Base-by-base conservation (phyloP, 2,329 filamentous ascomycete genomes). In the Chaetomium strumarium region DNA sequence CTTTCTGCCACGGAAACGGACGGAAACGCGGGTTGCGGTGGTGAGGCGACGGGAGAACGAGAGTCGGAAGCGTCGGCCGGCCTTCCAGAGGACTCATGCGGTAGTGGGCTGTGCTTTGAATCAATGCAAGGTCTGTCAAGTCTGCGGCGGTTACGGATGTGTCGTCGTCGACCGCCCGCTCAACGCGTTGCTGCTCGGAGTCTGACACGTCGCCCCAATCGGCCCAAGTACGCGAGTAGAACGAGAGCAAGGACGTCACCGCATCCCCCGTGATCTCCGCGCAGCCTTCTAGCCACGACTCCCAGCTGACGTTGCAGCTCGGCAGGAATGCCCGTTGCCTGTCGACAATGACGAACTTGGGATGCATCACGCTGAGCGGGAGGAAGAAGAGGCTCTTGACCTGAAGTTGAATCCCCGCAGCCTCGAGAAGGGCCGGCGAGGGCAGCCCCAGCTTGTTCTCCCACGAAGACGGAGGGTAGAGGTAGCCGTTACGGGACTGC, bases 311-410 rank as follows among this genome's bases (percentile, higher is more conserved):
- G 61, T 95, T 95, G 67, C 87, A 91, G 61, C 85, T 90, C 0
- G 88, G 88, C 10, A 93, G 67, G 61, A 85, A 84, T 0, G 85
- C 85, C 2, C 70, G 75, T 31, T 72, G 67, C 0, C 84, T 77
- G 65, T 95, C 89, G 1, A 92, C 68, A 13, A 93, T 75, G 36
- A 92, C 75, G 60, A 88, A 92, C 63, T 95, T 95, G 0, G 88
- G 85, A 64, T 95, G 89, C 82, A 93, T 87, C n/a, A 95, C 85
- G 62, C 87, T 89, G 55, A 93, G 83, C 0, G 89, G 89, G 2
- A 84, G 73, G 57, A 92, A 82, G 67, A 95, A 95, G 8, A 92
- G 73, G 57, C 83, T 89, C 71, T 90, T 91, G 51, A 90, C 80
- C 0, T 76, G 72, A 33, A 95, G 63, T 48, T 90, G 79, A 16